Evolutionary conservation across 1,284 basidiomycete genomes (phyloP).

Genomic region (Malassezia equina): DNA sequence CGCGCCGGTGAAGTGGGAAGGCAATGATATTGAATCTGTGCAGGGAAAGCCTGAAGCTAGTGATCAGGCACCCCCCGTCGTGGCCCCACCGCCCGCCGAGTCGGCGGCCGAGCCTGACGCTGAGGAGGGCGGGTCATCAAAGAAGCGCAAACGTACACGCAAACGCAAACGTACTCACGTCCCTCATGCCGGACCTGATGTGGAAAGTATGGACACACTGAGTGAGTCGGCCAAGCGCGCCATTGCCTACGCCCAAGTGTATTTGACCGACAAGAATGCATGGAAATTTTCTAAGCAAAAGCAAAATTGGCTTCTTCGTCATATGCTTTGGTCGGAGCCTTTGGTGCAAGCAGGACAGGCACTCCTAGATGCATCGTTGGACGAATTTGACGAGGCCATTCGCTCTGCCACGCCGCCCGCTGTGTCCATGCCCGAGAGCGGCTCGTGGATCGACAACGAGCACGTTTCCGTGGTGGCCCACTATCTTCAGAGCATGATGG

Average conservation of each 20-base stretch:
- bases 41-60: too few relatives aligned
- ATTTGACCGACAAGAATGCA: slow-evolving; percentile 2
- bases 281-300: slow-evolving; percentile 25
- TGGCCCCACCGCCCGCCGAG: neutral
- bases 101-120: neutral
- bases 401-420: neutral
- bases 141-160: slow-evolving; percentile 13
- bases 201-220: neutral
- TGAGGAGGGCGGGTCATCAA: neutral
- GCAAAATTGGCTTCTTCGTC: slow-evolving; percentile 19
- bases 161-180: slow-evolving; percentile 11
- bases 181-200: slow-evolving; percentile 8
- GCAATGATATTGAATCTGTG: too few relatives aligned
- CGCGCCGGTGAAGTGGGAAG: too few relatives aligned
- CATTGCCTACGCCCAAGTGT: slow-evolving; percentile 17
- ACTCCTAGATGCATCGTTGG: neutral
- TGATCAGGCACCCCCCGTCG: too few relatives aligned
- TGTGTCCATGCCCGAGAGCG: slow-evolving; percentile 8
- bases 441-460: slow-evolving; percentile 8
- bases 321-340: slow-evolving; percentile 13
- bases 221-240: slow-evolving; percentile 11
- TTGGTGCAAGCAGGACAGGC: neutral
- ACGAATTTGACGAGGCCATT: neutral
- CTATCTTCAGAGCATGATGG: slow-evolving; percentile 14
- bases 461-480: slow-evolving; percentile 13